Percentiles rank a stretch among this genome's conserved stretches.
phyloP scores from a whole-genome alignment of 768 basidiomycete genomes.

The Lactarius hatsudake region DNA sequence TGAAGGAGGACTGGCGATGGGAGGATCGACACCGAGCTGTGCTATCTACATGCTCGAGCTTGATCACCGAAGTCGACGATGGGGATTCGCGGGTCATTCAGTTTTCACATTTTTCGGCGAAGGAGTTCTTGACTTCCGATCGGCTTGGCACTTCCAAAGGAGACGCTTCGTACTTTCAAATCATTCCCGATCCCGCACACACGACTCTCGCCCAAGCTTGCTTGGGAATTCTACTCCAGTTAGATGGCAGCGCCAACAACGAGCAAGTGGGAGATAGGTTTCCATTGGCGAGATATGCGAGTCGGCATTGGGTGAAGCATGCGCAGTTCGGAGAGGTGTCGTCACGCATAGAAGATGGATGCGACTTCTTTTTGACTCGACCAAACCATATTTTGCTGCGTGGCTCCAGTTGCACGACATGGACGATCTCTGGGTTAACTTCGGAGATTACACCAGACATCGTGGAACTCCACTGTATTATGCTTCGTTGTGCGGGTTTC shows the following conservation, averaged over 20 bases:
- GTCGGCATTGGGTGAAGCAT: background rate
- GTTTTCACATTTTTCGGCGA: background rate
- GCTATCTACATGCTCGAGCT: background rate
- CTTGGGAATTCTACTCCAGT: background rate
- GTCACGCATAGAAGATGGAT: background rate
- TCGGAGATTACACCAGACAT: background rate
- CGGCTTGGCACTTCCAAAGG: background rate
- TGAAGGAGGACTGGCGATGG: background rate
- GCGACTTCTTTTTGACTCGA: background rate
- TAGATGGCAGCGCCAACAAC: background rate
- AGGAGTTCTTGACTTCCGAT: background rate
- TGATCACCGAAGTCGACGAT: background rate
- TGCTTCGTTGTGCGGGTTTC: background rate
- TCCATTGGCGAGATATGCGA: background rate
- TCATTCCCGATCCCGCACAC: background rate
- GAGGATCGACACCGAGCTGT: background rate
- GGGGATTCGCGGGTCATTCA: background rate
- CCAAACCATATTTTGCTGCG: background rate
- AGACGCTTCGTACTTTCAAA: background rate
- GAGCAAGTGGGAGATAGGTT: background rate
- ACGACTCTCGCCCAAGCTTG: background rate
- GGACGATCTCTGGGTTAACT: background rate
- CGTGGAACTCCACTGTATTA: background rate
- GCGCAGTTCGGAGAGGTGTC: background rate
- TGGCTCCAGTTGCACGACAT: background rate